Conservation (phyloP, 257 asterid genomes). For the Datura wrightii region DNA sequence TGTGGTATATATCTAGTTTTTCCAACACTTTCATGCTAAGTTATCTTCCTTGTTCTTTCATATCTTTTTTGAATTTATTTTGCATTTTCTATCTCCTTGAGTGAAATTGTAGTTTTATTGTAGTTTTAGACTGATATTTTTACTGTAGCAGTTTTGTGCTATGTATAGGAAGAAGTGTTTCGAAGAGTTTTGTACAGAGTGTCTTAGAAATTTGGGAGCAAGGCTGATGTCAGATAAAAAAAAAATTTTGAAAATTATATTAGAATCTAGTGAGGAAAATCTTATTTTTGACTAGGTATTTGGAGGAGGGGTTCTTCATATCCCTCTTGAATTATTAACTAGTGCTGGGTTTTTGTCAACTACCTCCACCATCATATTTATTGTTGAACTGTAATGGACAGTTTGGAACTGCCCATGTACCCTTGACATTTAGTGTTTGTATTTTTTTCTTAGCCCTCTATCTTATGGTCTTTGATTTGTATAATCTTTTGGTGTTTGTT, state of each 20-base stretch:
- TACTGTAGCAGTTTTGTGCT: constrained; percentile 45
- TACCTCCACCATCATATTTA: too few relatives aligned
- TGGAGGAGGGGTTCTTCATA: constrained; percentile 18
- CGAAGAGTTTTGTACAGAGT: constrained; percentile 64
- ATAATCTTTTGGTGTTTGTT: not conserved
- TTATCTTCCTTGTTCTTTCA: too few relatives aligned
- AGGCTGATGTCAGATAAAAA: constrained; percentile 25
- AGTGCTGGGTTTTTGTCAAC: constrained; percentile 35
- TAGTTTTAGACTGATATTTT: constrained; percentile 44
- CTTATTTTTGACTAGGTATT: constrained; percentile 50
- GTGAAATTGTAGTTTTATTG: constrained; percentile 32
- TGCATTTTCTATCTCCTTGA: constrained; percentile 42
- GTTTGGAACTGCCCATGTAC: constrained; percentile 14
- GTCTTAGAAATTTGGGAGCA: constrained; percentile 43
- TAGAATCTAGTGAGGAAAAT: constrained; percentile 52
- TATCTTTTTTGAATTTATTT: too few relatives aligned
- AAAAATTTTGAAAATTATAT: constrained; percentile 17
- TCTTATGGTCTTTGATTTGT: not conserved
- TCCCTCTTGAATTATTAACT: constrained; percentile 41
- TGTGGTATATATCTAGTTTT: too few relatives aligned
- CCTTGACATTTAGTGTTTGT: too few relatives aligned
- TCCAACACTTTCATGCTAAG: too few relatives aligned
- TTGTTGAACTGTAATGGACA: too few relatives aligned
- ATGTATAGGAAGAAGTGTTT: constrained; percentile 53
- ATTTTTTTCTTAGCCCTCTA: too few relatives aligned